Evolutionary conservation across 371 early-diverging fungal species (phyloP), one percentile per base, ranked within the genome.

Genomic region (Mortierella sp.): DNA sequence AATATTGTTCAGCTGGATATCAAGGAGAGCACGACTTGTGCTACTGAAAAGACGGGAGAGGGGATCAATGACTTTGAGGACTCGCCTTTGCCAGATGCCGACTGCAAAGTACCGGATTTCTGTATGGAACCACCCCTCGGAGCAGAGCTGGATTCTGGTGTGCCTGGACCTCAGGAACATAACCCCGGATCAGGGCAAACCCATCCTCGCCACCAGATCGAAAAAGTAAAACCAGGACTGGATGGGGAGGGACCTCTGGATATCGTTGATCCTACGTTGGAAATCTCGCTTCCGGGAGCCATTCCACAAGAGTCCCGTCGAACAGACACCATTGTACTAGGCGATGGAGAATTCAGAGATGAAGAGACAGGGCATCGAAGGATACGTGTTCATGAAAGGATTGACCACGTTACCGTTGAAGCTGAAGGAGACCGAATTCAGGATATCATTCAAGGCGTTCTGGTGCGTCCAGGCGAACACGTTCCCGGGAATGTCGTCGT

Each of bases 1-100:
- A 61, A 69, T 38, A 62, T 76, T 55, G 59, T 76, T 0, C 57
- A 76, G 18, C 48, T 76, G 47, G 78, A 76, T 41, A 69, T 76
- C 56, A 60, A 76, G 24, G 78, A 76, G 59, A 65, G 53, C 16
- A 54, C 58, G n/a, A 65, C 58, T 0, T 41, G 52, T 30, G 30
- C 70, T 16, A 42, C 65, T 6, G 78, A 76, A 26, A 39, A 45
- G 12, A 62, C 46, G 1, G 78, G 78, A 0, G 62, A 67, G 8
- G 64, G 72, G 0, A 65, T 71, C 28, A 65, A 65, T 27, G 66
- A 65, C 31, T 71, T 65, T 42, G 66, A 61, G 23, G 65, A 60
- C 8, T 64, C 53, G 5, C 58, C 64, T 1, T 23, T 41, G n/a
- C 46, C 60, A 0, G 47, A 54, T 19, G 54, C 70, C n/a, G 48